A percentile compares a stretch with the other conserved stretches of the same genome.
Conservation (phyloP, 345 rosid species). For the Hypericum androsaemum region DNA sequence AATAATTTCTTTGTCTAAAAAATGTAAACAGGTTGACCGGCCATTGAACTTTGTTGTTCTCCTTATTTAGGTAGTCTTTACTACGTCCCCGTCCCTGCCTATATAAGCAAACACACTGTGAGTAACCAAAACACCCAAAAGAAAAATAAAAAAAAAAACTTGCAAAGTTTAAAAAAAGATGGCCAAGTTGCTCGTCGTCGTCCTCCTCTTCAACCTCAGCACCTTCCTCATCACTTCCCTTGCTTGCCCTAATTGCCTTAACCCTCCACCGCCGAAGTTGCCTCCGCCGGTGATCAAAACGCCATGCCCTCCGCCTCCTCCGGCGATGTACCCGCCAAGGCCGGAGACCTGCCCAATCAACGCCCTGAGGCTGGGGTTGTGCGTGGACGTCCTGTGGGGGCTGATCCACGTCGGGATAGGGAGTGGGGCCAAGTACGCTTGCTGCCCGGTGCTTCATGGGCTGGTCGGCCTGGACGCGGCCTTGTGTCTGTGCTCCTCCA, state of each 20-base stretch:
- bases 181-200: conserved; percentile 7
- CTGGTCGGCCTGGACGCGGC: conserved; percentile 78
- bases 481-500: conserved; percentile 80
- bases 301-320: conserved; percentile 20
- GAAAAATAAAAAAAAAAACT: too few species aligned
- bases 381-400: conserved; percentile 86
- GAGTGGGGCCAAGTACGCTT: conserved; percentile 53
- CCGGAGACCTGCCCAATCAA: conserved; percentile 62
- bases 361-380: conserved; percentile 62
- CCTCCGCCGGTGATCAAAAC: conserved; percentile 16
- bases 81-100: too few species aligned
- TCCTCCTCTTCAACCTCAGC: conserved; percentile 23
- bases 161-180: background rate
- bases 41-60: too few species aligned
- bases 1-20: too few species aligned
- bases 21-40: too few species aligned
- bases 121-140: too few species aligned
- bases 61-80: too few species aligned
- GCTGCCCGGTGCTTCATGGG: conserved; percentile 80
- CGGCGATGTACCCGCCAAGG: conserved; percentile 13
- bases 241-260: conserved; percentile 38
- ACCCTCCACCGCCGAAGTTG: conserved; percentile 35
- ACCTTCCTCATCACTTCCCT: conserved; percentile 19
- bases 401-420: conserved; percentile 67
- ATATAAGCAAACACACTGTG: too few species aligned